phyloP scores from a whole-genome alignment of 2,329 filamentous ascomycete genomes.

The Metarhizium rileyi region DNA sequence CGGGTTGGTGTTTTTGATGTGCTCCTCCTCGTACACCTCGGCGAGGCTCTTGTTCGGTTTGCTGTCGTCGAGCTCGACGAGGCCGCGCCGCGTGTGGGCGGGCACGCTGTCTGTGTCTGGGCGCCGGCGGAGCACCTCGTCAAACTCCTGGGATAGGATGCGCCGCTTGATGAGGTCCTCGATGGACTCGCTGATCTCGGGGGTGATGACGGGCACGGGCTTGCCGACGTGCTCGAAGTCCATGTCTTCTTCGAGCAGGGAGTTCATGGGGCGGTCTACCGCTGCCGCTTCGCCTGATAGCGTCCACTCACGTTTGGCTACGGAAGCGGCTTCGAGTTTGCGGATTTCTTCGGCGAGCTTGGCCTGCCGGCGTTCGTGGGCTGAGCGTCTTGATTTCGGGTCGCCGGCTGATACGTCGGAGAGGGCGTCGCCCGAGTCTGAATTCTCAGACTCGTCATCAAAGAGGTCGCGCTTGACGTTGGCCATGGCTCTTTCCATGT shows the following conservation, averaged over 20 bases:
- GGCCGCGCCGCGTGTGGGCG: constrained; percentile 54
- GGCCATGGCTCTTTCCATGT: constrained; percentile 74
- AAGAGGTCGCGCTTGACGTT: constrained; percentile 86
- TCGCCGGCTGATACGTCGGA: constrained; percentile 60
- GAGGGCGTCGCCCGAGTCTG: constrained; percentile 54
- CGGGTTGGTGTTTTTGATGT: constrained; percentile 68
- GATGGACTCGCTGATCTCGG: constrained; percentile 81
- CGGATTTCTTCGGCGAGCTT: constrained; percentile 86
- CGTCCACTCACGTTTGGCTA: constrained; percentile 86
- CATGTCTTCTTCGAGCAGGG: constrained; percentile 84
- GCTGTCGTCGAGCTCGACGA: constrained; percentile 73
- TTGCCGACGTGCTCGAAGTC: constrained; percentile 95
- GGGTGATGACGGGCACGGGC: constrained; percentile 86
- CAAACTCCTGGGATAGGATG: constrained; percentile 82
- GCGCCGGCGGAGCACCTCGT: constrained; percentile 76
- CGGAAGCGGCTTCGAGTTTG: constrained; percentile 76
- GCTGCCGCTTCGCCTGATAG: constrained; percentile 81
- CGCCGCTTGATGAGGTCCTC: constrained; percentile 91
- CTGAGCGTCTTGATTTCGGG: constrained; percentile 64
- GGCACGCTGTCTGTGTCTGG: constrained; percentile 62
- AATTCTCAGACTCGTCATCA: constrained; percentile 60
- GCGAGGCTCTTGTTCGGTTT: constrained; percentile 83
- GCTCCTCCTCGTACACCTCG: constrained; percentile 90
- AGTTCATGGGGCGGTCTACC: constrained; percentile 76
- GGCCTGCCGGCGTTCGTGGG: constrained; percentile 78